These are phyloP conservation scores for Chlamydomonas sphaeroides DNA, from an alignment of 139 green algal species.

Conservation along the genomic window DNA sequence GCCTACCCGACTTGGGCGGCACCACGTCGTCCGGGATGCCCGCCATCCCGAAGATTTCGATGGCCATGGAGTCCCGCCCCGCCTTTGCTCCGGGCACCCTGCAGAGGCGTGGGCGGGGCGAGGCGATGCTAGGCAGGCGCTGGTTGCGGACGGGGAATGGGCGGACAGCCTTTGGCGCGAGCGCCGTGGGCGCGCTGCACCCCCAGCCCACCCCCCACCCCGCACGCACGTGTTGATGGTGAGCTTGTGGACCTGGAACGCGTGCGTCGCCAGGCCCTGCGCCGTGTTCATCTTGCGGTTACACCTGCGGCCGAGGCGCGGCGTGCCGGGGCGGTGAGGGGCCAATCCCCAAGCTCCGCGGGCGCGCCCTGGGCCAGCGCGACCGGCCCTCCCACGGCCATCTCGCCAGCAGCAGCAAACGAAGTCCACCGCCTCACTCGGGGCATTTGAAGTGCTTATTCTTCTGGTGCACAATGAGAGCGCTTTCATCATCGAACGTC, in stretches of 20 bases:
- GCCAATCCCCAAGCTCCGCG: no score
- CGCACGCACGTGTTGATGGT: conserved; percentile 68
- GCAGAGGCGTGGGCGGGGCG: no score
- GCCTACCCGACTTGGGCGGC: no score
- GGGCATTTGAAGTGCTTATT: conserved; percentile 85
- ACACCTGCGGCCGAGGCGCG: conserved; percentile 53
- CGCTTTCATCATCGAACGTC: conserved; percentile 86
- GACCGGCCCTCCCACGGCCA: no score
- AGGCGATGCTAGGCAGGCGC: no score
- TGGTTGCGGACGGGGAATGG: no score
- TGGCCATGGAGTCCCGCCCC: conserved; percentile 78
- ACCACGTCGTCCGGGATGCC: conserved; percentile 80
- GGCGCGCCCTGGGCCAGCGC: no score
- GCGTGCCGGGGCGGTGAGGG: no score
- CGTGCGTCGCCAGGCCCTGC: conserved; percentile 86
- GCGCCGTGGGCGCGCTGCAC: neutral
- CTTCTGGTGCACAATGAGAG: conserved; percentile 92
- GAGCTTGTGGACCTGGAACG: conserved; percentile 90
- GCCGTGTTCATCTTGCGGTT: conserved; percentile 83
- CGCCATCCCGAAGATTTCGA: conserved; percentile 94
- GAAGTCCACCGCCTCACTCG: no score
- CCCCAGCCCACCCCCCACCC: neutral
- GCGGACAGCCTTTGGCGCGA: no score
- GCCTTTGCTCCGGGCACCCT: conserved; percentile 78
- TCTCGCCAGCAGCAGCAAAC: no score